These are phyloP conservation scores for Talaromyces sp. DNA, from an alignment of 2,329 filamentous ascomycete species.

Conservation along the genomic window DNA sequence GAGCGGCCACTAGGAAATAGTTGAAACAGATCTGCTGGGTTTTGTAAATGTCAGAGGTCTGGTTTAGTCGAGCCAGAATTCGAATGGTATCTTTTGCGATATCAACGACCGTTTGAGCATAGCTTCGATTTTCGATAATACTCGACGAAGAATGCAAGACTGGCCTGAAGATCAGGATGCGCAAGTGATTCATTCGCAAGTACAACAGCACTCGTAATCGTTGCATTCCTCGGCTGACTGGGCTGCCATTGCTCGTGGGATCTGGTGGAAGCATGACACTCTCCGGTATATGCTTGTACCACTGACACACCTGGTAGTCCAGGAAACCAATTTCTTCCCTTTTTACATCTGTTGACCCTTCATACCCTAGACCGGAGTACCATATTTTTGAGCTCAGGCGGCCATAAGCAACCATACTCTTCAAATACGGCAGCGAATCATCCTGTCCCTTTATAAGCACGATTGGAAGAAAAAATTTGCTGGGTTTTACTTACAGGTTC, in stretches of 20 bases:
- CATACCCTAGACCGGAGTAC: conserved; percentile 68
- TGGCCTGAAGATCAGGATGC: conserved; percentile 81
- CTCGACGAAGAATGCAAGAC: conserved; percentile 78
- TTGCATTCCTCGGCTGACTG: conserved; percentile 59
- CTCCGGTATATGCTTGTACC: conserved; percentile 71
- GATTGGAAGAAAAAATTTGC: not conserved
- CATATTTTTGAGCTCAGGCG: conserved; percentile 81
- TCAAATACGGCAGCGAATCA: conserved; percentile 60
- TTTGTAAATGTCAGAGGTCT: conserved; percentile 57
- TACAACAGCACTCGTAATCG: conserved; percentile 79
- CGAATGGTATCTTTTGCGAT: conserved; percentile 61
- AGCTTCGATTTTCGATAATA: conserved; percentile 68
- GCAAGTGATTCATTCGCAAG: conserved; percentile 81
- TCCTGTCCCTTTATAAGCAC: conserved; percentile 24
- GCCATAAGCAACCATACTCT: conserved; percentile 79
- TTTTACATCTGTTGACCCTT: conserved; percentile 59
- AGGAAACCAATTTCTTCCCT: conserved; percentile 72
- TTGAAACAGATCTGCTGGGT: conserved; percentile 61
- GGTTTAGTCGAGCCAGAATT: conserved; percentile 55
- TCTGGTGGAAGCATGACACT: conserved; percentile 57
- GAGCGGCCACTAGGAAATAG: conserved; percentile 59
- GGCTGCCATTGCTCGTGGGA: conserved; percentile 39
- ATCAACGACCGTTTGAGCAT: conserved; percentile 64
- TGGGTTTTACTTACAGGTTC: conserved; percentile 59
- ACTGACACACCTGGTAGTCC: conserved; percentile 77